phyloP scores from a whole-genome alignment of 352 stramenopile genomes.

The Peronospora farinosa region DNA sequence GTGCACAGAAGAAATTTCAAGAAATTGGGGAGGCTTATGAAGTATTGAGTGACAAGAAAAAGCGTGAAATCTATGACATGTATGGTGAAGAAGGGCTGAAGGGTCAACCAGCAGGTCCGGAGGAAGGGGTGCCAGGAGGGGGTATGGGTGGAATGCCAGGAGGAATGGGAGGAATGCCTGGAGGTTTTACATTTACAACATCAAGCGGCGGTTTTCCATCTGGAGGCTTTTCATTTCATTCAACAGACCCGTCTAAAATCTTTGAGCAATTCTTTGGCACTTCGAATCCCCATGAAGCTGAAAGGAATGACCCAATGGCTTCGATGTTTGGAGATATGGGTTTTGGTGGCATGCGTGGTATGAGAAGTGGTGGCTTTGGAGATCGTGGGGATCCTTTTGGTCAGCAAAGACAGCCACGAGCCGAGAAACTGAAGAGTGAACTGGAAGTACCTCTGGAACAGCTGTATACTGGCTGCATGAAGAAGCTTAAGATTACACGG shows the following conservation, averaged over 20 bases:
- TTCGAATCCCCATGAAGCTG: slow-evolving; percentile 69
- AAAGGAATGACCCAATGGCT: slow-evolving; percentile 60
- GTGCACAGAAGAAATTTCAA: slow-evolving; percentile 88
- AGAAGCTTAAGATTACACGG: slow-evolving; percentile 93
- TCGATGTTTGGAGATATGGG: slow-evolving; percentile 61
- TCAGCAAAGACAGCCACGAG: slow-evolving; percentile 19
- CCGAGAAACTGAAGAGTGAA: slow-evolving; percentile 68
- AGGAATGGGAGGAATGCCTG: slow-evolving; percentile 61
- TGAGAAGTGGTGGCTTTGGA: slow-evolving; percentile 32
- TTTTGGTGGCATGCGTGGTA: slow-evolving; percentile 47
- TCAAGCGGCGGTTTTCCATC: slow-evolving; percentile 57
- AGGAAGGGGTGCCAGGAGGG: slow-evolving; percentile 19
- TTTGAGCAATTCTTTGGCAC: slow-evolving; percentile 89
- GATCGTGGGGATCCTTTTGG: slow-evolving; percentile 41
- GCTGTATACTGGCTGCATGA: slow-evolving; percentile 73
- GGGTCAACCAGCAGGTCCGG: slow-evolving; percentile 30
- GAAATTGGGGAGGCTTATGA: slow-evolving; percentile 90
- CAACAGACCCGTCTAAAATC: slow-evolving; percentile 79
- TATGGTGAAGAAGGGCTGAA: slow-evolving; percentile 90
- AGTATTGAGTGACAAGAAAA: slow-evolving; percentile 90
- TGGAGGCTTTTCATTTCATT: slow-evolving; percentile 64
- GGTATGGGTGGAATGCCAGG: slow-evolving; percentile 39
- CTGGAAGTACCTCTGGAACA: slow-evolving; percentile 91
- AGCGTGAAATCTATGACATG: slow-evolving; percentile 89
- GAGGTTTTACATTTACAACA: slow-evolving; percentile 36